These are phyloP conservation scores for Fusarium sterilihyphosum DNA, from an alignment of 2,329 filamentous ascomycete species.

Conservation along the genomic window DNA sequence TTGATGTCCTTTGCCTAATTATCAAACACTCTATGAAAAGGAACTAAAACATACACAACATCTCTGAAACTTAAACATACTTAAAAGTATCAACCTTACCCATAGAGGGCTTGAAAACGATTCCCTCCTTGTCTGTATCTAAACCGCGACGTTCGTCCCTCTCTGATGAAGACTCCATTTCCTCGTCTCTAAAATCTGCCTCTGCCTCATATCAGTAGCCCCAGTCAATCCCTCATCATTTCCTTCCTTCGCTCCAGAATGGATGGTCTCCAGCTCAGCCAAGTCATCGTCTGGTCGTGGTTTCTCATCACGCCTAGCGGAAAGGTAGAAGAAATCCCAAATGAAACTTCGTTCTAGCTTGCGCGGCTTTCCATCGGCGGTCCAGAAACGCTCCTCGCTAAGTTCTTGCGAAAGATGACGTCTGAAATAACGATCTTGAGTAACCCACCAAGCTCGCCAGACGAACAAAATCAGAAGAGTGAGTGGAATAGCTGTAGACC, in stretches of 20 bases:
- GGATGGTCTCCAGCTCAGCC: constrained; percentile 31
- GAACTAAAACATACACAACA: not conserved
- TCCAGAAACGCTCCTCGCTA: constrained; percentile 61
- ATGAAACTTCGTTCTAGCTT: constrained; percentile 54
- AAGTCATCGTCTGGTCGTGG: constrained; percentile 21
- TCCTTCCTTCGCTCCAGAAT: constrained; percentile 29
- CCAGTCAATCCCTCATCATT: not conserved
- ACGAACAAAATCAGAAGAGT: constrained; percentile 53
- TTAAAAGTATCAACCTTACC: not conserved
- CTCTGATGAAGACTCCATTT: constrained; percentile 38
- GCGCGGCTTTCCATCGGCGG: constrained; percentile 54
- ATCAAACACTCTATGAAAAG: not conserved
- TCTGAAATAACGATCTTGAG: constrained; percentile 58
- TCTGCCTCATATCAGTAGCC: constrained; percentile 31
- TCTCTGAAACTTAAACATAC: not conserved
- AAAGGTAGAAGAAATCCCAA: constrained; percentile 57
- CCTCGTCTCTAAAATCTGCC: constrained; percentile 38
- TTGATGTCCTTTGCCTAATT: not conserved
- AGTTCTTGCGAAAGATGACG: constrained; percentile 57
- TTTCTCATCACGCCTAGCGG: constrained; percentile 48
- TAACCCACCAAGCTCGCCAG: constrained; percentile 60
- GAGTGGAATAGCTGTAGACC: constrained; percentile 55
- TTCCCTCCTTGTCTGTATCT: not conserved
- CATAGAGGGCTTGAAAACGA: not conserved
- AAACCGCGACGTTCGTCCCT: constrained; percentile 12